Conservation (phyloP, 2,329 filamentous ascomycete genomes). For the Dendryphion nanum region DNA sequence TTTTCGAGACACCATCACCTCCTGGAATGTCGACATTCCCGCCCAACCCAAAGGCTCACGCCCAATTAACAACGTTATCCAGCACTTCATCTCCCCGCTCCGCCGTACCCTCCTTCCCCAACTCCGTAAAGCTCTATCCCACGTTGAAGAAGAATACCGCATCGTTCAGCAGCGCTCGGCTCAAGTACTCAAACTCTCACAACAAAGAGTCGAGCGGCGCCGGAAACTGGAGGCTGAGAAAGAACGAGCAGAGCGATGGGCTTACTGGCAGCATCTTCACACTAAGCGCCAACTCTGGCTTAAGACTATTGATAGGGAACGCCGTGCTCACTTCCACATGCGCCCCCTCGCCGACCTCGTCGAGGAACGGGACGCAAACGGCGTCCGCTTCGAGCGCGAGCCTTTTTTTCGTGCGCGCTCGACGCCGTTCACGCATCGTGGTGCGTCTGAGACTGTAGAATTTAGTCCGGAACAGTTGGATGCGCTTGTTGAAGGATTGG, state of each 20-base stretch:
- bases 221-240: constrained; percentile 2
- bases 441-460: constrained; percentile 7
- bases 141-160: constrained; percentile 7
- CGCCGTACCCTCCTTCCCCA: constrained; percentile 6
- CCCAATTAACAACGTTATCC: constrained; percentile 22
- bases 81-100: constrained; percentile 25
- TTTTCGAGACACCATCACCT: constrained; percentile 22
- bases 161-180: too few species aligned
- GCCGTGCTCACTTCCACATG: constrained; percentile 7
- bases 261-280: constrained; percentile 32
- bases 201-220: constrained; percentile 3
- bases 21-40: constrained; percentile 19
- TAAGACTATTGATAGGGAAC: constrained; percentile 8
- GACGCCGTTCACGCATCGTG: constrained; percentile 13
- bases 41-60: constrained; percentile 15
- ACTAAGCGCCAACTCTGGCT: constrained; percentile 25
- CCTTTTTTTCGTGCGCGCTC: constrained; percentile 37
- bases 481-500: constrained; percentile 33
- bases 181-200: too few species aligned
- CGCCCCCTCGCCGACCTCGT: constrained; percentile 12
- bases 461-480: constrained; percentile 34
- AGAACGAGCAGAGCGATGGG: constrained; percentile 7
- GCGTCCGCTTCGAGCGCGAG: constrained; percentile 38
- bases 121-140: background rate
- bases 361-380: constrained; percentile 40